These are phyloP conservation scores for Penicillium italicum DNA, from an alignment of 2,329 filamentous ascomycete genomes.

Conservation along the genomic window DNA sequence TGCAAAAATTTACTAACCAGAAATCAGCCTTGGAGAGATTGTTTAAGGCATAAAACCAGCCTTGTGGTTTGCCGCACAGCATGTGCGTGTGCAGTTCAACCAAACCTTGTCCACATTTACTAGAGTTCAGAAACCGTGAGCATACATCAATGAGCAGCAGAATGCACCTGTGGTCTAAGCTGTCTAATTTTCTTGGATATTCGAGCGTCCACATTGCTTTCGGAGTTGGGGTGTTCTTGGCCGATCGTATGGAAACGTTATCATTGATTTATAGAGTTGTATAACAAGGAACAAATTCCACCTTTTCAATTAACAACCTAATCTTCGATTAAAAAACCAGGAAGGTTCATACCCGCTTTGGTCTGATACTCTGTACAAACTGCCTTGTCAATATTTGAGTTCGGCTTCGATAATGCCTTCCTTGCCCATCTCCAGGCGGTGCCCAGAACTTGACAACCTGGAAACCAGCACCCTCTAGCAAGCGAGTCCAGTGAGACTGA, in stretches of 20 bases:
- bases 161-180: background rate
- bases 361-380: background rate
- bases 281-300: background rate
- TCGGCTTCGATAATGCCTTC: conserved; percentile 12
- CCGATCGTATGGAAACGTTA: background rate
- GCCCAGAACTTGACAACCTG: conserved; percentile 25
- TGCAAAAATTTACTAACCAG: background rate
- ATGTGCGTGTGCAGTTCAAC: background rate
- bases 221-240: background rate
- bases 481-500: conserved; percentile 29
- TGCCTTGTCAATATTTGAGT: background rate
- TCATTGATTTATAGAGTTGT: background rate
- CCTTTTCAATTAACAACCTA: too few relatives aligned
- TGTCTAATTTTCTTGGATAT: background rate
- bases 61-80: background rate
- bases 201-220: background rate
- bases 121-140: background rate
- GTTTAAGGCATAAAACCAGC: background rate
- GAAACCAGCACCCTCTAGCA: conserved; percentile 33
- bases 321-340: background rate
- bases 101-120: background rate
- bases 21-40: background rate
- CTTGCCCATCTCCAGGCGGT: conserved; percentile 3
- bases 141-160: background rate
- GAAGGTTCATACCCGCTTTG: background rate